Evolutionary conservation across 805 yeast species (phyloP).

Genomic region (Candida khao-thaluensis): DNA sequence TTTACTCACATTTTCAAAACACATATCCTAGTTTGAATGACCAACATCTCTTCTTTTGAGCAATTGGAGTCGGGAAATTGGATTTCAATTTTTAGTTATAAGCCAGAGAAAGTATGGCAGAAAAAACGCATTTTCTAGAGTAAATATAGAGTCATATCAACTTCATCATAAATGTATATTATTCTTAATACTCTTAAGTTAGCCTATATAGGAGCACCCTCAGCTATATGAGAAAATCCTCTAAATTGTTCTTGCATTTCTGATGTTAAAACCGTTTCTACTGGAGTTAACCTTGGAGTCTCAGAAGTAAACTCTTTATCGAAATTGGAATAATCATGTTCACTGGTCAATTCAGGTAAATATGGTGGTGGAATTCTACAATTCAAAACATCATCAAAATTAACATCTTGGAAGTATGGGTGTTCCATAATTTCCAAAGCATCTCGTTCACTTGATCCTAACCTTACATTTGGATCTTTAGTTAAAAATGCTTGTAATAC

Average conservation of each 20-base stretch:
- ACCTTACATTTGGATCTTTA: conserved; percentile 79
- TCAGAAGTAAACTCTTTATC: conserved; percentile 95
- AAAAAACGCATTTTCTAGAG: too few relatives aligned
- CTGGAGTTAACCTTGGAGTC: conserved; percentile 92
- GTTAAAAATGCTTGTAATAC: conserved; percentile 87
- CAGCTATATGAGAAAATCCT: conserved; percentile 88
- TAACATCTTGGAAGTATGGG: conserved; percentile 85
- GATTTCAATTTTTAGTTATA: too few relatives aligned
- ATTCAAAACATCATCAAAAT: conserved; percentile 80
- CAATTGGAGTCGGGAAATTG: too few relatives aligned
- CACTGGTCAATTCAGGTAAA: conserved; percentile 80
- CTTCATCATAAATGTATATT: too few relatives aligned
- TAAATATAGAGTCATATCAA: too few relatives aligned
- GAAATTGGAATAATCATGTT: conserved; percentile 88
- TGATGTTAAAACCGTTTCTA: conserved; percentile 80
- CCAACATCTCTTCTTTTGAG: too few relatives aligned
- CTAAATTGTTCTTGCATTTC: conserved; percentile 95
- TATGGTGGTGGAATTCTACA: conserved; percentile 83
- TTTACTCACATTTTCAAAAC: too few relatives aligned
- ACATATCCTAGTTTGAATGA: too few relatives aligned
- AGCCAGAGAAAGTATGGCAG: too few relatives aligned
- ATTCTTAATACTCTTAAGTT: too few relatives aligned
- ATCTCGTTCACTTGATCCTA: conserved; percentile 86
- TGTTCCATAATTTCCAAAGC: conserved; percentile 95
- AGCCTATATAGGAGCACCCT: conserved; percentile 47